These are phyloP conservation scores for Tephrocybe sp. DNA, from an alignment of 768 basidiomycete genomes.

Conservation along the genomic window DNA sequence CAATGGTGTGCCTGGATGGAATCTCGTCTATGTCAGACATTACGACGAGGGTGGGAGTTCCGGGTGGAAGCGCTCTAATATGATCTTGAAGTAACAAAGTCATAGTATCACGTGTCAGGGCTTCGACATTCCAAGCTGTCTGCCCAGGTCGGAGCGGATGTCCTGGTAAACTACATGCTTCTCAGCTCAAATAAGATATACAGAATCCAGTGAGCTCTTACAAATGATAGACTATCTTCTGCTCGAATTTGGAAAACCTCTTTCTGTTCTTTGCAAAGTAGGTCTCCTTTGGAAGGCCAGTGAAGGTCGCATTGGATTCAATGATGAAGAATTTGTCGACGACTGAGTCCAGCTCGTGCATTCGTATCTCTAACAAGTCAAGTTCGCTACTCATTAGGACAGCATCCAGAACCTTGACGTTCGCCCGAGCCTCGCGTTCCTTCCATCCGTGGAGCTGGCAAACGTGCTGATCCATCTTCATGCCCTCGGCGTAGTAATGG, in stretches of 20 bases:
- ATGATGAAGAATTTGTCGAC: constrained; percentile 63
- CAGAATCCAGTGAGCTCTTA: constrained; percentile 23
- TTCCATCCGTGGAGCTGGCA: constrained; percentile 59
- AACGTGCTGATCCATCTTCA: constrained; percentile 40
- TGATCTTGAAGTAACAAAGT: constrained; percentile 41
- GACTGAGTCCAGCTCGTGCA: constrained; percentile 57
- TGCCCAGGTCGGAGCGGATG: constrained; percentile 40
- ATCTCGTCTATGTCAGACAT: constrained; percentile 69
- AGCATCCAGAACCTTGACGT: constrained; percentile 52
- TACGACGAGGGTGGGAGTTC: constrained; percentile 45
- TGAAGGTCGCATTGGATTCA: constrained; percentile 63
- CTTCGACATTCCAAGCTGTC: constrained; percentile 52
- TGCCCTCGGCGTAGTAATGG: constrained; percentile 58
- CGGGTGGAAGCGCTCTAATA: constrained; percentile 28
- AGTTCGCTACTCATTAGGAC: constrained; percentile 64
- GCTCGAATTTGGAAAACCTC: constrained; percentile 48
- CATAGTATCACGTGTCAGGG: constrained; percentile 48
- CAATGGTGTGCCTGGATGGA: constrained; percentile 49
- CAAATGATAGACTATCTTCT: constrained; percentile 55
- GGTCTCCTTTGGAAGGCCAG: constrained; percentile 54
- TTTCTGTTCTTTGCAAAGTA: constrained; percentile 46
- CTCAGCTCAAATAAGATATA: neutral
- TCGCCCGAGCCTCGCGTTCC: constrained; percentile 28
- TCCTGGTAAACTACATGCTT: constrained; percentile 39
- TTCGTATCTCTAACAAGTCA: constrained; percentile 61